Percentiles rank a stretch among this genome's conserved stretches.
Conservation (phyloP, 192 early-diverging fungal genomes). For the Pilobolus umbonatus region DNA sequence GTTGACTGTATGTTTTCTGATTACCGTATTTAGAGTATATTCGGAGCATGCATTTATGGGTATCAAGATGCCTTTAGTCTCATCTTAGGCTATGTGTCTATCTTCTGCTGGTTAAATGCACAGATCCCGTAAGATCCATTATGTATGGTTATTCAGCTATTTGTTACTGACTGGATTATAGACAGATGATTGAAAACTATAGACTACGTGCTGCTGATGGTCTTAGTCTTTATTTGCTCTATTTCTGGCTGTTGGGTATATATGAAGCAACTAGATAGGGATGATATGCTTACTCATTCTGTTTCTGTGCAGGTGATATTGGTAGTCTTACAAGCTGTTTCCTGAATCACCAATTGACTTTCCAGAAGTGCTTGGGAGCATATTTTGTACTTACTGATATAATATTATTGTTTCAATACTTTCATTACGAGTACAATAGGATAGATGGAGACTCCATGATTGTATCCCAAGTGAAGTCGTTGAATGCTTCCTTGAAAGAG, state of each 20-base stretch:
- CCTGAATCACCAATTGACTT: constrained; percentile 61
- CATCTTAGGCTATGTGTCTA: constrained; percentile 49
- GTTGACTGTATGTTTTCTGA: background rate
- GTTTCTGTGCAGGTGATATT: constrained; percentile 54
- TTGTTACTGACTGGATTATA: constrained; percentile 4
- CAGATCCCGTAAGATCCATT: constrained; percentile 57
- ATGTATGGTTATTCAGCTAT: background rate
- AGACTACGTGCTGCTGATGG: constrained; percentile 39
- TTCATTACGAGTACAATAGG: constrained; percentile 1
- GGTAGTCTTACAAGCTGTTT: constrained; percentile 65
- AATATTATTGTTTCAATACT: constrained; percentile 16
- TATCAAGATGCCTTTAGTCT: constrained; percentile 37
- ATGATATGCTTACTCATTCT: no score
- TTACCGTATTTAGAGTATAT: constrained; percentile 24
- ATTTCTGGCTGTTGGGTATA: constrained; percentile 55
- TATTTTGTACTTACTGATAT: constrained; percentile 21
- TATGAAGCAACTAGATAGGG: no score
- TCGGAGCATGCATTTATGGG: constrained; percentile 42
- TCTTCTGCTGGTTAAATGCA: constrained; percentile 64
- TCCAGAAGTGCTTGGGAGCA: constrained; percentile 41
- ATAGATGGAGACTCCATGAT: background rate
- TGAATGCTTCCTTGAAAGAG: no score
- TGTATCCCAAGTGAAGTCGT: no score
- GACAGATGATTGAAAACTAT: constrained; percentile 49
- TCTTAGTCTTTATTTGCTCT: constrained; percentile 48